phyloP scores from a whole-genome alignment of 2,329 filamentous ascomycete genomes.

The Chaetomium sp. region DNA sequence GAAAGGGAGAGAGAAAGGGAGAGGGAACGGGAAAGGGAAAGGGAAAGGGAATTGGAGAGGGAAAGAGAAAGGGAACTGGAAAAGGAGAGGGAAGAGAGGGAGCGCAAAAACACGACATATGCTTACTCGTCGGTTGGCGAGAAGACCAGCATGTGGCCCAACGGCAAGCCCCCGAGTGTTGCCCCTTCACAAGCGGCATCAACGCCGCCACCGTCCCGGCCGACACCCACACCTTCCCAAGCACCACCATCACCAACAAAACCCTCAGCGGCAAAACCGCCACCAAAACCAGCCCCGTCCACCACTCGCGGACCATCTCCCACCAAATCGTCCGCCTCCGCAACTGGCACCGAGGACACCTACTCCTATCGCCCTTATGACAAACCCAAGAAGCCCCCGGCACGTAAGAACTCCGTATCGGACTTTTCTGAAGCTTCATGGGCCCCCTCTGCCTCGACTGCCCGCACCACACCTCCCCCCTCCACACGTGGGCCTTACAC shows the following conservation, averaged over 20 bases:
- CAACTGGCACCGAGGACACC: conserved; percentile 54
- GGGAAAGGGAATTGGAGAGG: not conserved
- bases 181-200: conserved; percentile 29
- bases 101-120: conserved; percentile 47
- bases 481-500: conserved; percentile 72
- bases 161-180: conserved; percentile 43
- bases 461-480: conserved; percentile 75
- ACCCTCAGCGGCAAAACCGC: conserved; percentile 15
- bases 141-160: conserved; percentile 64
- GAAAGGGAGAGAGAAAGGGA: conserved; percentile 7
- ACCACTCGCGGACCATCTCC: conserved; percentile 31
- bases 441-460: conserved; percentile 75
- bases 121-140: conserved; percentile 61
- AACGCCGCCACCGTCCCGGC: conserved; percentile 18
- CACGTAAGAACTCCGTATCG: conserved; percentile 58
- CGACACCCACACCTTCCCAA: conserved; percentile 17
- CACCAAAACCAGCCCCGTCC: conserved; percentile 24
- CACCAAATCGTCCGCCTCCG: conserved; percentile 37
- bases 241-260: conserved; percentile 21
- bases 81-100: conserved; percentile 14
- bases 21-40: not conserved
- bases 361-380: conserved; percentile 77
- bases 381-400: conserved; percentile 48
- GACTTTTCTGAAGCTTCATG: conserved; percentile 82
- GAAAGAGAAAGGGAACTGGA: not conserved